These are phyloP conservation scores for Casaregolazyma suthepensis DNA, from an alignment of 1,139 yeast species.

Conservation along the genomic window DNA sequence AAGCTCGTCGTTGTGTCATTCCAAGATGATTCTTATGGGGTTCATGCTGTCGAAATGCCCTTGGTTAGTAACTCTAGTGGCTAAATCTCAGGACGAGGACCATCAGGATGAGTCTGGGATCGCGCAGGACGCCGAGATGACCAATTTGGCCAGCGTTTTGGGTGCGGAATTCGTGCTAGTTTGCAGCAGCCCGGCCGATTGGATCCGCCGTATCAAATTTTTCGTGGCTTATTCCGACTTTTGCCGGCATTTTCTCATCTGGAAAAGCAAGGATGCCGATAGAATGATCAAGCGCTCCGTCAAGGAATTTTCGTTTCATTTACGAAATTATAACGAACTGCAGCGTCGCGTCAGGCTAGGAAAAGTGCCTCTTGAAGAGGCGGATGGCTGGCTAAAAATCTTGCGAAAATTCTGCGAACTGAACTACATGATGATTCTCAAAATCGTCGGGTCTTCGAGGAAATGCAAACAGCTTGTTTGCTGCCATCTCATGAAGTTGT, in stretches of 20 bases:
- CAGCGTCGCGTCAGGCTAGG: not conserved
- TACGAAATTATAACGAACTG: not conserved
- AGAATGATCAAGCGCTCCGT: conserved; percentile 11
- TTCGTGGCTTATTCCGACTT: conserved; percentile 21
- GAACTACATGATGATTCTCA: conserved; percentile 5
- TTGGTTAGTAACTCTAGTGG: conserved; percentile 12
- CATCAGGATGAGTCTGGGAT: not conserved
- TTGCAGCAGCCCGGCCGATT: conserved; percentile 18
- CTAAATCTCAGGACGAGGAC: not conserved
- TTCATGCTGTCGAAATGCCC: conserved; percentile 17
- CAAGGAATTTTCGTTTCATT: not conserved
- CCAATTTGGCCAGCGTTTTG: conserved; percentile 9
- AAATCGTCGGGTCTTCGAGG: conserved; percentile 4
- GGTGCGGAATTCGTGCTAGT: conserved; percentile 20
- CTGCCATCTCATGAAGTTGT: conserved; percentile 4
- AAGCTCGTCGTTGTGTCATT: conserved; percentile 21
- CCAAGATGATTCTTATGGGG: conserved; percentile 24
- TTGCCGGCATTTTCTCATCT: conserved; percentile 19
- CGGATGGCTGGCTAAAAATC: conserved; percentile 1
- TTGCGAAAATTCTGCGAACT: conserved; percentile 2
- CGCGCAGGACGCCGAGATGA: conserved; percentile 3
- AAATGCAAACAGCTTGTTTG: conserved; percentile 6
- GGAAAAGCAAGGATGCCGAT: conserved; percentile 21
- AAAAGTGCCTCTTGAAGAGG: conserved; percentile 4
- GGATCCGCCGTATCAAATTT: conserved; percentile 19